Base-by-base conservation (phyloP, 2,329 filamentous ascomycete species). In the Trichoderma simmonsii region DNA sequence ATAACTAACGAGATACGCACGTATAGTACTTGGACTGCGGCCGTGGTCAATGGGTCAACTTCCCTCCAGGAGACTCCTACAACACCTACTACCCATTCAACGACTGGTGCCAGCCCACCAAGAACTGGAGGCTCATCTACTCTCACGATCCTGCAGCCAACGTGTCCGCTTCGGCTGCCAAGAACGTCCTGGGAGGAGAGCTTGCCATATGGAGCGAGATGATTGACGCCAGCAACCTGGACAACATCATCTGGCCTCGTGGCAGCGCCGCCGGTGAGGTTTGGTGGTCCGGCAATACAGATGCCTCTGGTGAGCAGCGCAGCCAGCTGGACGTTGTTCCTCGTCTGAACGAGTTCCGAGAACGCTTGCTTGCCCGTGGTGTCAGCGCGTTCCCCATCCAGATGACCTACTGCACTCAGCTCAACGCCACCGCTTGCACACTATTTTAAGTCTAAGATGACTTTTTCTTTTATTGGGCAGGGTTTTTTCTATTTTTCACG, bases 71-170 rank as follows among this genome's bases (percentile, higher is more conserved):
- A 32, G 81, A 80, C 2, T 86, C 18, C 87, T 86, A 51, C 70
- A 39, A 69, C 54, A 61, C 54, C 21, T 72, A 83, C 81, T 93
- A 87, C 79, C 93, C 93, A 0, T 97, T 92, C 83, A 82, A 84
- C 73, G 93, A 97, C 83, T 97, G 94, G 87, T 97, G 94, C 82
- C 84, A 85, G 0, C 94, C 94, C 3, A 86, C 86, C 78, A 94
- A 97, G 84, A 93, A 88, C 82, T 97, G 94, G 94, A 88, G 90
- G 5, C 84, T 93, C 32, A 87, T 95, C 73, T 97, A 97, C 85
- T 88, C 89, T 26, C 92, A 95, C 80, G 91, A 97, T 79, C 93
- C 94, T 0, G 83, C 90, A 5, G 85, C 83, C 3, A 88, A 88
- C 63, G 85, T 97, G 7, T 87, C 91, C 0, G 82, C 81, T 11